Percentiles rank a stretch among this genome's conserved stretches.
Evolutionary conservation across 208 protist genomes (phyloP).

Genomic region (Porcisia deanei): DNA sequence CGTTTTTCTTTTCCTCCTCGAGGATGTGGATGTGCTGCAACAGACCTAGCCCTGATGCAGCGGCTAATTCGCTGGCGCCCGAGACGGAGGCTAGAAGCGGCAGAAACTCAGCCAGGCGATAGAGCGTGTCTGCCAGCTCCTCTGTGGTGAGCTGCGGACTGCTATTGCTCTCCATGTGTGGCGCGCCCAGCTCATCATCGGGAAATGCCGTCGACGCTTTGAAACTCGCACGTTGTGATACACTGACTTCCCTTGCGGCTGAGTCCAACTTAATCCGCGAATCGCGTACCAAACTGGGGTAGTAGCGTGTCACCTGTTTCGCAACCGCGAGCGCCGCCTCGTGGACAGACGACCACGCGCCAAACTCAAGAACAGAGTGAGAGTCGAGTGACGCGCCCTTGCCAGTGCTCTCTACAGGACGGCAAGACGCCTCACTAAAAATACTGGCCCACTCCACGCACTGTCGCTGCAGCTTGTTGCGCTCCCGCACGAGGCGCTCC

Average conservation of each 20-base stretch:
- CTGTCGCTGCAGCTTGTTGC: constrained; percentile 25
- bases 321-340: constrained; percentile 23
- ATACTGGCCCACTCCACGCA: constrained; percentile 23
- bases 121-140: constrained; percentile 10
- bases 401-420: neutral
- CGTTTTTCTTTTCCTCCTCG: constrained; percentile 26
- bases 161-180: neutral
- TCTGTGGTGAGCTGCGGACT: constrained; percentile 5
- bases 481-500: constrained; percentile 18
- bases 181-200: neutral
- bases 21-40: constrained; percentile 20
- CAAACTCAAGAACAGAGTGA: neutral
- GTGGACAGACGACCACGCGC: constrained; percentile 8
- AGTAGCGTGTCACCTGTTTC: constrained; percentile 16
- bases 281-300: constrained; percentile 14
- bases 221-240: neutral
- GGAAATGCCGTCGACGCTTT: neutral
- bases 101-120: constrained; percentile 19
- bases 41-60: constrained; percentile 13
- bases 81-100: constrained; percentile 15
- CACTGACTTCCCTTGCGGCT: neutral
- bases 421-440: neutral
- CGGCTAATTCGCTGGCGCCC: neutral
- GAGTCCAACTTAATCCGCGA: neutral
- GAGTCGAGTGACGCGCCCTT: neutral